phyloP scores from a whole-genome alignment of 2,329 filamentous ascomycete genomes.

The Blastomyces gilchristii region DNA sequence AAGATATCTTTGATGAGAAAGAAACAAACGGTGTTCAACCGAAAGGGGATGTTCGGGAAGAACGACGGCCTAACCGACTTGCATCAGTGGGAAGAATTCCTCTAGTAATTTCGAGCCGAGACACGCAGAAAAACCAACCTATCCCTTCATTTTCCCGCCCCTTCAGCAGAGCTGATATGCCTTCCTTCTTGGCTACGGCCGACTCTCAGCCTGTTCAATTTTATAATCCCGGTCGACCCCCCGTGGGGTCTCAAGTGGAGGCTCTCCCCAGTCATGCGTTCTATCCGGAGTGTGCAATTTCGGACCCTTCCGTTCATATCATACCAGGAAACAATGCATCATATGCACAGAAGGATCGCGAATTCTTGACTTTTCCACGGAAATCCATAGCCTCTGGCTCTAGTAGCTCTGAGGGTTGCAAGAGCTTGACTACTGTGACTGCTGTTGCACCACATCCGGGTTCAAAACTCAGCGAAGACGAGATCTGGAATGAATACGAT shows the following conservation, averaged over 20 bases:
- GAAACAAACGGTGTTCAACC: conserved; percentile 14
- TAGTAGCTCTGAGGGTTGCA: conserved; percentile 46
- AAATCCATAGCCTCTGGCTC: conserved; percentile 58
- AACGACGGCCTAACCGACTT: conserved; percentile 52
- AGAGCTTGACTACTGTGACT: conserved; percentile 52
- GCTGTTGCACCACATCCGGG: conserved; percentile 54
- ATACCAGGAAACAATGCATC: conserved; percentile 23
- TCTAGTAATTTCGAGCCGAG: conserved; percentile 58
- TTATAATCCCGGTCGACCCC: conserved; percentile 18
- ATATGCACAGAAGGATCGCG: conserved; percentile 35
- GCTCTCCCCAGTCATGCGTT: conserved; percentile 20
- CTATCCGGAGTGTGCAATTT: conserved; percentile 21
- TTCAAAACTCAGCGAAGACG: conserved; percentile 63
- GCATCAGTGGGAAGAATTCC: conserved; percentile 80
- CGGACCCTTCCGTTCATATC: conserved; percentile 21
- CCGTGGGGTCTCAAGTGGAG: conserved; percentile 19
- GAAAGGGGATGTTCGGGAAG: conserved; percentile 5
- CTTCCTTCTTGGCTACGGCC: conserved; percentile 30
- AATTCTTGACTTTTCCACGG: conserved; percentile 65
- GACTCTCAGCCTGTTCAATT: conserved; percentile 19
- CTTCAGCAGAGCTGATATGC: conserved; percentile 47
- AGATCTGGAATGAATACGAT: conserved; percentile 90
- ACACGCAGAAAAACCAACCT: conserved; percentile 54
- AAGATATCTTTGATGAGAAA: conserved; percentile 18
- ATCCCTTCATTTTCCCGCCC: conserved; percentile 78